phyloP scores from a whole-genome alignment of 2,329 filamentous ascomycete genomes.

The Aspergillus quadrilineatus region DNA sequence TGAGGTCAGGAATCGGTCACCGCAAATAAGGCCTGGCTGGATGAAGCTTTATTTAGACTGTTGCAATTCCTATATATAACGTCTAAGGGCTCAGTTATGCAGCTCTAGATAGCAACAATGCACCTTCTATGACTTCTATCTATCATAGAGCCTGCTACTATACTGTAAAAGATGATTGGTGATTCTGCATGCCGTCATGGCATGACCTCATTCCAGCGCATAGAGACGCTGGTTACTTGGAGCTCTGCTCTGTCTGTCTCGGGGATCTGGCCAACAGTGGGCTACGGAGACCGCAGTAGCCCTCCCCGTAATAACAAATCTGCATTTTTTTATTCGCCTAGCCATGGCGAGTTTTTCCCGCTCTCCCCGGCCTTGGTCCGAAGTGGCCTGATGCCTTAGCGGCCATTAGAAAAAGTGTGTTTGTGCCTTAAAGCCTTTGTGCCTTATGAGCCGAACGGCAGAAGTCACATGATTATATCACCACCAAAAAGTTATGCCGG shows the following conservation, averaged over 20 bases:
- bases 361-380: slow-evolving; percentile 15
- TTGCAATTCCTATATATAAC: background rate
- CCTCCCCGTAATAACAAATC: slow-evolving; percentile 15
- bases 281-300: background rate
- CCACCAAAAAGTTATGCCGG: background rate
- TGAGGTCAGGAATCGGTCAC: slow-evolving; percentile 23
- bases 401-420: background rate
- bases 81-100: background rate
- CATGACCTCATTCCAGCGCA: slow-evolving; percentile 10
- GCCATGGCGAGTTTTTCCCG: slow-evolving; percentile 13
- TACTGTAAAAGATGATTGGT: background rate
- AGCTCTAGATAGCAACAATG: background rate
- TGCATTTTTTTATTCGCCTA: slow-evolving; percentile 17
- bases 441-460: background rate
- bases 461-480: background rate
- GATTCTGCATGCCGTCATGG: slow-evolving; percentile 3
- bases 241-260: background rate
- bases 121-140: background rate
- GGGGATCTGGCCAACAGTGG: background rate
- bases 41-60: background rate
- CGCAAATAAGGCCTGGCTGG: background rate
- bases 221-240: background rate
- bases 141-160: background rate
- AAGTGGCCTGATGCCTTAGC: slow-evolving; percentile 17
- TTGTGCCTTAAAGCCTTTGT: background rate